A percentile compares a stretch with the other conserved stretches of the same genome.
phyloP scores from a whole-genome alignment of 2,329 filamentous ascomycete species.

The Aspergillus versicolor region DNA sequence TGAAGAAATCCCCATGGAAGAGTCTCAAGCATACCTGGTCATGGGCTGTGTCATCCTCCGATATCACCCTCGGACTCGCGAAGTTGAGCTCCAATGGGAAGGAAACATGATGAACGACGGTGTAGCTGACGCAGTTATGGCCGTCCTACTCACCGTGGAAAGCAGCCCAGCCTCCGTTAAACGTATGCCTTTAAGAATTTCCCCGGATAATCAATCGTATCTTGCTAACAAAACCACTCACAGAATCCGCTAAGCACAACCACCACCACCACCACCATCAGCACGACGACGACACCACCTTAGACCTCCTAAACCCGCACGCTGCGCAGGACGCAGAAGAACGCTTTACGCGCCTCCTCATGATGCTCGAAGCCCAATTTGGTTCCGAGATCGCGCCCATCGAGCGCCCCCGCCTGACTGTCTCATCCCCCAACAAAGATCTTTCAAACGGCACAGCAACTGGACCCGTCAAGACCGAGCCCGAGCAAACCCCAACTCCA shows the following conservation, averaged over 20 bases:
- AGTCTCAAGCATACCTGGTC: conserved; percentile 57
- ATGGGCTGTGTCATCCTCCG: conserved; percentile 91
- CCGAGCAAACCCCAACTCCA: conserved; percentile 13
- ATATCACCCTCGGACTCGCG: conserved; percentile 68
- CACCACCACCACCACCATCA: conserved; percentile 57
- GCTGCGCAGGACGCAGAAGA: conserved; percentile 69
- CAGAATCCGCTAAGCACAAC: conserved; percentile 62
- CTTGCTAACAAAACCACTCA: conserved; percentile 16
- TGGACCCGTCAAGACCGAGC: conserved; percentile 14
- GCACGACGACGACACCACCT: conserved; percentile 32
- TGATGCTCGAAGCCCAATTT: conserved; percentile 97
- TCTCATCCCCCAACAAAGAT: conserved; percentile 10
- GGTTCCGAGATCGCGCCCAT: conserved; percentile 83
- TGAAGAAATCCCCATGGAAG: conserved; percentile 43
- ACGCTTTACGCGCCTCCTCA: conserved; percentile 79
- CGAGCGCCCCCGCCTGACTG: conserved; percentile 55
- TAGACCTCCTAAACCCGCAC: conserved; percentile 67
- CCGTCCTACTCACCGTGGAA: conserved; percentile 86
- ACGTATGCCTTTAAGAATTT: conserved; percentile 50
- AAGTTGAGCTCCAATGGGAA: conserved; percentile 93
- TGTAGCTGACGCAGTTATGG: conserved; percentile 96
- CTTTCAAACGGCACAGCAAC: conserved; percentile 13
- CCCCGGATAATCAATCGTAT: conserved; percentile 6
- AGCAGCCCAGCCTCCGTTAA: conserved; percentile 93
- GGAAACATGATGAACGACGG: conserved; percentile 97